Percentiles rank a stretch among this genome's conserved stretches.
These are phyloP conservation scores for Phaeoacremonium minimum DNA, from an alignment of 2,329 filamentous ascomycete genomes.

Conservation along the genomic window DNA sequence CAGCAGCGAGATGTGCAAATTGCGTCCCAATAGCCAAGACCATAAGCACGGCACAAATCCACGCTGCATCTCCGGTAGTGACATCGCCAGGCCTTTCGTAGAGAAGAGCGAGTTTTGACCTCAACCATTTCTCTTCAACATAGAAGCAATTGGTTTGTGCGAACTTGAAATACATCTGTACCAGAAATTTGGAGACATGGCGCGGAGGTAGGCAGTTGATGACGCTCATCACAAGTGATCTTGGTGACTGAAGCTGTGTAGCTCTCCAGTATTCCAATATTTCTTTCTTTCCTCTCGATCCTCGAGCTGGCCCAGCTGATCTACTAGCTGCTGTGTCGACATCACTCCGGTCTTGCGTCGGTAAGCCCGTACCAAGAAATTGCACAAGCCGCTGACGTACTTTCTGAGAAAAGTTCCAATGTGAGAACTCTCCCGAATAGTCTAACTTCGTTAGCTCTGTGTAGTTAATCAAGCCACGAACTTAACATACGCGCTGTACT, in stretches of 20 bases:
- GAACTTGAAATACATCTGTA: slow-evolving; percentile 41
- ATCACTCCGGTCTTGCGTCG: slow-evolving; percentile 24
- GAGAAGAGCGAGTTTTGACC: slow-evolving; percentile 30
- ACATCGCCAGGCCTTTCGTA: slow-evolving; percentile 33
- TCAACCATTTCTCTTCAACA: slow-evolving; percentile 37
- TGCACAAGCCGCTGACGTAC: slow-evolving; percentile 19
- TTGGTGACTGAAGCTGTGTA: slow-evolving; percentile 36
- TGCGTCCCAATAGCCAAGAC: slow-evolving; percentile 46
- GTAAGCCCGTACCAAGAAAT: slow-evolving; percentile 5
- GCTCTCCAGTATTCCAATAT: slow-evolving; percentile 36
- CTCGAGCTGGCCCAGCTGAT: slow-evolving; percentile 14
- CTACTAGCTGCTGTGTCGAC: slow-evolving; percentile 20
- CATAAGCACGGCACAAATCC: slow-evolving; percentile 39
- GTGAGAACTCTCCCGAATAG: slow-evolving; percentile 47
- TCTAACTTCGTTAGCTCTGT: too few species aligned
- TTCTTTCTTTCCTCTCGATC: slow-evolving; percentile 10
- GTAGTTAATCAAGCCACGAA: too few species aligned
- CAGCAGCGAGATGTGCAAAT: slow-evolving; percentile 40
- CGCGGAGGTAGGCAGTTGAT: slow-evolving; percentile 38
- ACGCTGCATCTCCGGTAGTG: slow-evolving; percentile 33
- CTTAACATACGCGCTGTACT: slow-evolving; percentile 36
- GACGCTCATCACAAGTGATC: slow-evolving; percentile 28
- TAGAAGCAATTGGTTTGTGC: slow-evolving; percentile 45
- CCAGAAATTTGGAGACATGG: slow-evolving; percentile 40
- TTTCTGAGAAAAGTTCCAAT: slow-evolving; percentile 49